Evolutionary conservation across 1,284 basidiomycete genomes (phyloP).

Genomic region (Leccinum griseonigrum): DNA sequence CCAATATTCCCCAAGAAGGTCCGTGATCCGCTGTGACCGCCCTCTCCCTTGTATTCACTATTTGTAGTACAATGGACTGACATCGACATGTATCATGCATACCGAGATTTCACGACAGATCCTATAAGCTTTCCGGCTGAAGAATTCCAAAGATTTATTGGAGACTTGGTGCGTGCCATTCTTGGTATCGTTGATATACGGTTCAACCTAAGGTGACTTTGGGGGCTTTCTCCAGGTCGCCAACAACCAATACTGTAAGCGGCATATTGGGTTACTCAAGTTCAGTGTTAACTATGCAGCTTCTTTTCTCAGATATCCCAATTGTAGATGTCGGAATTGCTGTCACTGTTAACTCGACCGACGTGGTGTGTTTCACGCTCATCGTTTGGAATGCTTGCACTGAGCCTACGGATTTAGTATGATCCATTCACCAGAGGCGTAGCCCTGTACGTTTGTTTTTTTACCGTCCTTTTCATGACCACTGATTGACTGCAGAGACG

Average conservation of each 20-base stretch:
- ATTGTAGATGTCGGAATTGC: conserved; percentile 41
- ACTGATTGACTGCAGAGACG: conserved; percentile 37
- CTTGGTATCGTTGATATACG: background rate
- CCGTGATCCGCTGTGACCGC: background rate
- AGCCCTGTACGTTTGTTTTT: conserved; percentile 33
- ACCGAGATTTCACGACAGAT: conserved; percentile 68
- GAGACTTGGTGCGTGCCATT: conserved; percentile 48
- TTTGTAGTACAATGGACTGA: conserved; percentile 43
- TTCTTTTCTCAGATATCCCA: conserved; percentile 37
- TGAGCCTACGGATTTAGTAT: conserved; percentile 35
- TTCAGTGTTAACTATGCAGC: background rate
- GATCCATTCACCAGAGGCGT: conserved; percentile 44
- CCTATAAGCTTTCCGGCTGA: conserved; percentile 59
- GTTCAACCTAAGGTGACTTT: background rate
- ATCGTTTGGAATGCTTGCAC: background rate
- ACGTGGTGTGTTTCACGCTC: conserved; percentile 31
- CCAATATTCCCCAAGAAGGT: conserved; percentile 64
- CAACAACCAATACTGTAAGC: conserved; percentile 43
- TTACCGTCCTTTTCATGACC: background rate
- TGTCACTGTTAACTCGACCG: conserved; percentile 38
- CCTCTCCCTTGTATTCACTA: background rate
- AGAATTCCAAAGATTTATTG: conserved; percentile 59
- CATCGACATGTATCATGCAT: conserved; percentile 68
- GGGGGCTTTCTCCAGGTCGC: conserved; percentile 22
- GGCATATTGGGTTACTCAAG: background rate